Base-by-base conservation (phyloP, 345 rosid species). In the Lagerstroemia speciosa region DNA sequence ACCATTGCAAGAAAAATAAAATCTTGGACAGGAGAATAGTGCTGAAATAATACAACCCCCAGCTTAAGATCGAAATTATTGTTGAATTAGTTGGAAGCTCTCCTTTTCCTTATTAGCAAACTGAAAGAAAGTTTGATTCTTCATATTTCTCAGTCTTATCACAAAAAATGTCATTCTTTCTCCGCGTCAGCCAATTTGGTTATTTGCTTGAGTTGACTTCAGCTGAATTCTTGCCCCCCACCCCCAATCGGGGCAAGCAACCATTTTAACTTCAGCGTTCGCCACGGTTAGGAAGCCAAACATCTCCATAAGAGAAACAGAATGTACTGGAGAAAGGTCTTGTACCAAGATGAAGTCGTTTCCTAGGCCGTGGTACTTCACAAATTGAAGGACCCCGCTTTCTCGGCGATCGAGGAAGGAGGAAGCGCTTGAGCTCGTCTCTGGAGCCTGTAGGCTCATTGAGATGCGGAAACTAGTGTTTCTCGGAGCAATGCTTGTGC, bases 321-420 rank as follows among this genome's bases (percentile, higher is more conserved):
- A 27, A 11, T 57, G 33, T 8, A 24, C 1, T 33, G 33, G 67
- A 74, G 0, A 1, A 37, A 26, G 43, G 20, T 69, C 40, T 46
- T 24, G 62, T 78, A 89, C 99, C 96, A 87, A 64, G 67, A 95
- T 89, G 83, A 95, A 95, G 77, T 95, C 97, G 73, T 92, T 95
- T 50, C 99, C 99, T 41, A 95, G 98, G 60, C 99, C 98, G 58
- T 95, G 99, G 63, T 92, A 92, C 81, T 95, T 95, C 43, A 85
- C 87, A 72, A 95, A 92, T 43, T 88, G 93, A 72, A 92, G 88
- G 80, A 84, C 43, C 22, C 92, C 87, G 57, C 71, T 74, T 71
- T 87, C 91, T 72, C 65, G 81, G 22, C 81, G 71, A 32, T 81
- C 85, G 30, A 83, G 82, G 36, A 84, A 83, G 20, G 76, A 45